Conservation (phyloP, 805 yeast genomes). For the Suhomyces canberraensis region DNA sequence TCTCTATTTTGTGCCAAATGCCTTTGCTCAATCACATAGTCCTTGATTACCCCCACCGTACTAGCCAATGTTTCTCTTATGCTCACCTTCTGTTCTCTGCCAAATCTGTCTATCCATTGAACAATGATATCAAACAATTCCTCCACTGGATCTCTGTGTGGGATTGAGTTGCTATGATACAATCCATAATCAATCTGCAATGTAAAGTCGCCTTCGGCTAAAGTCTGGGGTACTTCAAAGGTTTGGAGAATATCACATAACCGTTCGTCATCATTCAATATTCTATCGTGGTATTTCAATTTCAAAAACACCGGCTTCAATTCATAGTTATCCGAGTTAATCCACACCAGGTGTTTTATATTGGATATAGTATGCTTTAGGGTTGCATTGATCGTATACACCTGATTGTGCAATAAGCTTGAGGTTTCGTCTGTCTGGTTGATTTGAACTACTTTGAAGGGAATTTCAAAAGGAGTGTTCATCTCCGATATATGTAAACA, state of each 20-base stretch:
- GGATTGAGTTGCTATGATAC: constrained; percentile 16
- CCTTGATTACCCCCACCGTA: constrained; percentile 17
- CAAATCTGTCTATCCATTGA: constrained; percentile 11
- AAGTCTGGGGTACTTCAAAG: constrained; percentile 4
- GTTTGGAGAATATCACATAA: constrained; percentile 13
- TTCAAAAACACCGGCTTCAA: constrained; percentile 26
- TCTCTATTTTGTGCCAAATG: neutral
- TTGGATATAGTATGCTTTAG: constrained; percentile 22
- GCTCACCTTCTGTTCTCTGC: neutral
- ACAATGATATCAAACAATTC: neutral
- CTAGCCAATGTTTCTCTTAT: constrained; percentile 19
- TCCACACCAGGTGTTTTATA: constrained; percentile 28
- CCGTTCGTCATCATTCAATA: constrained; percentile 10
- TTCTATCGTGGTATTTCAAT: constrained; percentile 11
- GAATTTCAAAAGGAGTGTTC: constrained; percentile 18
- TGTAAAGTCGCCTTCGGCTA: constrained; percentile 8
- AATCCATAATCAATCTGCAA: constrained; percentile 25
- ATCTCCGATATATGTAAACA: constrained; percentile 6
- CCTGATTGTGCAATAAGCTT: neutral
- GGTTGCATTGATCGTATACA: constrained; percentile 17
- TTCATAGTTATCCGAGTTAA: constrained; percentile 16
- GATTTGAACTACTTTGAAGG: constrained; percentile 10
- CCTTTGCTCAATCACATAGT: constrained; percentile 12
- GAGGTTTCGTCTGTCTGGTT: constrained; percentile 1
- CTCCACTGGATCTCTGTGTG: constrained; percentile 14